These are phyloP conservation scores for Parsonsia alboflavescens DNA, from an alignment of 257 asterid genomes.

Conservation along the genomic window DNA sequence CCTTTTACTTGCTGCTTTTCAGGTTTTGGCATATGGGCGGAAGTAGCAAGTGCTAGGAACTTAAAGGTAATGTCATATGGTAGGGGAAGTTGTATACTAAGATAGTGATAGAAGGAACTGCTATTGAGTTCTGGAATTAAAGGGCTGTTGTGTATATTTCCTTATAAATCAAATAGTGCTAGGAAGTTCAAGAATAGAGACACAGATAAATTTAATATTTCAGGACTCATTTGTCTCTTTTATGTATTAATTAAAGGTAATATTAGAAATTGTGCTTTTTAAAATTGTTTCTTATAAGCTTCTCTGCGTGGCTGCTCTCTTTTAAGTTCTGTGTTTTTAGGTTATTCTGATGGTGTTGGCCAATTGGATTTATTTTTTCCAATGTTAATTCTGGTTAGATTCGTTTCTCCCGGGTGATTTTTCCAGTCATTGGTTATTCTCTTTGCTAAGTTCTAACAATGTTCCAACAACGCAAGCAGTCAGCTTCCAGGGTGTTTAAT, in stretches of 20 bases:
- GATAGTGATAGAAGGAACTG: slow-evolving; percentile 19
- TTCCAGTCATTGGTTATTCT: not conserved
- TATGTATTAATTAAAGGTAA: not conserved
- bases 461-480: not conserved
- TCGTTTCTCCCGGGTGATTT: not conserved
- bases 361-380: too few species aligned
- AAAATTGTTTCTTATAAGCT: not conserved
- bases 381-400: not conserved
- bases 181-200: slow-evolving; percentile 1
- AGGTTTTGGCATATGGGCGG: slow-evolving; percentile 69
- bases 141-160: not conserved
- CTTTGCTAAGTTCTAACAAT: not conserved
- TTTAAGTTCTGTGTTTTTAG: not conserved
- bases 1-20: slow-evolving; percentile 18
- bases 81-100: slow-evolving; percentile 17
- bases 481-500: not conserved
- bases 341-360: too few species aligned
- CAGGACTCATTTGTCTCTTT: not conserved
- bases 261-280: not conserved
- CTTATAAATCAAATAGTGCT: not conserved
- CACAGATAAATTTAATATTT: not conserved
- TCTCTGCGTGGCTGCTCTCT: not conserved
- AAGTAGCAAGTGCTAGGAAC: slow-evolving; percentile 29
- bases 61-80: slow-evolving; percentile 4
- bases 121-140: not conserved